These are phyloP conservation scores for Colletotrichum lini DNA, from an alignment of 2,329 filamentous ascomycete species.

Conservation along the genomic window DNA sequence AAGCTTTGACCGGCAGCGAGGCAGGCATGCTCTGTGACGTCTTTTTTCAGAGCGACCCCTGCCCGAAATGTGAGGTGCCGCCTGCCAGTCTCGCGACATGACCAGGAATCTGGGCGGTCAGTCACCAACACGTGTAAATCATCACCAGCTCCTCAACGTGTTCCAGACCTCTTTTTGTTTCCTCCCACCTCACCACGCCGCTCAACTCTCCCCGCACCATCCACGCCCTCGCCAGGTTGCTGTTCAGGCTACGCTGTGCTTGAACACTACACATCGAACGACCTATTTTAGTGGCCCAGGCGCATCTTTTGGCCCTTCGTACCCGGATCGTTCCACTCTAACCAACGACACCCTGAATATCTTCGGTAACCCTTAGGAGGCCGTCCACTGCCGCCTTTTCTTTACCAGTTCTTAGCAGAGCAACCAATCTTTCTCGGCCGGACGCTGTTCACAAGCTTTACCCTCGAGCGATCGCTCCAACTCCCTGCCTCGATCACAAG, in stretches of 20 bases:
- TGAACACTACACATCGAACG: neutral
- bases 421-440: neutral
- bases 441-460: neutral
- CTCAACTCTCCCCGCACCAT: constrained; percentile 21
- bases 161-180: constrained; percentile 11
- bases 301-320: neutral
- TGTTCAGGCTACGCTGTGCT: neutral
- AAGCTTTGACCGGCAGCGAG: constrained; percentile 21
- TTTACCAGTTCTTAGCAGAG: neutral
- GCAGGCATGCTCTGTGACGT: constrained; percentile 29
- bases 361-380: neutral
- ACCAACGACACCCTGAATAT: neutral
- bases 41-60: constrained; percentile 21
- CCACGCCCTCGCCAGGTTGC: constrained; percentile 11
- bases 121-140: constrained; percentile 29
- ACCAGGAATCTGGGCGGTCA: constrained; percentile 24
- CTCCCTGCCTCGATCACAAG: neutral
- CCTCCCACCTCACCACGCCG: neutral
- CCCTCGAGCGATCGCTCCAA: neutral
- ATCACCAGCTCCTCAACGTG: constrained; percentile 24
- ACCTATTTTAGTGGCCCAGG: neutral
- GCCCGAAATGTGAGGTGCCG: constrained; percentile 14
- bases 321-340: neutral
- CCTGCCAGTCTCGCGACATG: constrained; percentile 2
- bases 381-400: neutral